Conservation (phyloP, 106 monocot genomes). For the Chionographis japonica region DNA sequence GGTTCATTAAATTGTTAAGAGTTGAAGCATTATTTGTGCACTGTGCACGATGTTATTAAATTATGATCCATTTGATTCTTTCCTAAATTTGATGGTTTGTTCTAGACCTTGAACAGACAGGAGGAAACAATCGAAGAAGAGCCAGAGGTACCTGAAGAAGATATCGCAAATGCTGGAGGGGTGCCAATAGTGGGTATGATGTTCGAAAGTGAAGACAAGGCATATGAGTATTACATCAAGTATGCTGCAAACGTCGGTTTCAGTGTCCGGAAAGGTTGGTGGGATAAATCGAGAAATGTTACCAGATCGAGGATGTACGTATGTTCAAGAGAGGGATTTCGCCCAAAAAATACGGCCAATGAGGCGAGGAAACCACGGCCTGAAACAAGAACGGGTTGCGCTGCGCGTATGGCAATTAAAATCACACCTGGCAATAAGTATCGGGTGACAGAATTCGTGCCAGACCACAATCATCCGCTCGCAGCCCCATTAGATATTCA, state of each 20-base stretch:
- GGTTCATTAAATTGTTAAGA: too few species aligned
- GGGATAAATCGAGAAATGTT: constrained; percentile 59
- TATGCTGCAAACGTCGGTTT: constrained; percentile 70
- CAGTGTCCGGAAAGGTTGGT: constrained; percentile 72
- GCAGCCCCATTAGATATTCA: constrained; percentile 61
- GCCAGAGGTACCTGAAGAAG: constrained; percentile 44
- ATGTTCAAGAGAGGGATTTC: constrained; percentile 71
- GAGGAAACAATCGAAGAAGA: constrained; percentile 45
- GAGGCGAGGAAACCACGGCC: constrained; percentile 41
- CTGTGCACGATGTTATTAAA: background rate
- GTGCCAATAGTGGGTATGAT: constrained; percentile 70
- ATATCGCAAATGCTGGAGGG: constrained; percentile 56
- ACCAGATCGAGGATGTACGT: constrained; percentile 52
- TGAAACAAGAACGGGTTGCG: constrained; percentile 63
- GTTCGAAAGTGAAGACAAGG: constrained; percentile 69
- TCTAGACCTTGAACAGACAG: constrained; percentile 23
- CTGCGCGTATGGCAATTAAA: constrained; percentile 59
- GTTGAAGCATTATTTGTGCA: too few species aligned
- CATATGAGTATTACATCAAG: constrained; percentile 54
- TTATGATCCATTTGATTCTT: background rate
- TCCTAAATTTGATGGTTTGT: constrained; percentile 2
- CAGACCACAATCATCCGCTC: constrained; percentile 68
- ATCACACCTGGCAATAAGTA: constrained; percentile 36
- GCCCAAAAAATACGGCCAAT: constrained; percentile 44
- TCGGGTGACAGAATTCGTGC: constrained; percentile 55